phyloP scores from a whole-genome alignment of 352 stramenopile species.

The Globisporangium nagaii region DNA sequence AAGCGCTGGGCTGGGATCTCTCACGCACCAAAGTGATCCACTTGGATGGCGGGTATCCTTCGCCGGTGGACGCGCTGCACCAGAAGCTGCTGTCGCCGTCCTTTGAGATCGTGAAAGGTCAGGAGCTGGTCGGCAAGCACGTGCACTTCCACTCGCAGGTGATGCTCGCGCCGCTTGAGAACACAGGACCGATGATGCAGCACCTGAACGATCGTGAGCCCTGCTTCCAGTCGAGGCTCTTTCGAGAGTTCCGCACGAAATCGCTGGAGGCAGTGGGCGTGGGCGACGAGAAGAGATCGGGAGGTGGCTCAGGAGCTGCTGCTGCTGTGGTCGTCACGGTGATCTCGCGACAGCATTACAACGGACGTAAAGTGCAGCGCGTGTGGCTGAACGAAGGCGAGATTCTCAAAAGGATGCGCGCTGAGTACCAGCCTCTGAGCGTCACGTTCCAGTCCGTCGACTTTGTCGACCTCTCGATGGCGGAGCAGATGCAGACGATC shows the following conservation, averaged over 20 bases:
- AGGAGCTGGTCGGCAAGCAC: slow-evolving; percentile 21
- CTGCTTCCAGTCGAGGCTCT: slow-evolving; percentile 20
- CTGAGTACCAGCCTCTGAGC: slow-evolving; percentile 15
- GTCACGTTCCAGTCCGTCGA: slow-evolving; percentile 25
- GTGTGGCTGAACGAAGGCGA: slow-evolving; percentile 25
- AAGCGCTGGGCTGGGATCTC: slow-evolving; percentile 21
- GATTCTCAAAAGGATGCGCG: slow-evolving; percentile 15
- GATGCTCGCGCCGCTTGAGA: slow-evolving; percentile 31
- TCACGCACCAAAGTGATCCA: slow-evolving; percentile 32
- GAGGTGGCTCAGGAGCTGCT: not conserved
- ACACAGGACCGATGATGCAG: slow-evolving; percentile 32
- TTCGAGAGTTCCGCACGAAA: slow-evolving; percentile 19
- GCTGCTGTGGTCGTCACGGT: slow-evolving; percentile 17
- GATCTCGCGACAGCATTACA: slow-evolving; percentile 16
- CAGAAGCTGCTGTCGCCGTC: slow-evolving; percentile 27
- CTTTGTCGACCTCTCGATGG: slow-evolving; percentile 20
- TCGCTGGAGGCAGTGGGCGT: slow-evolving; percentile 10
- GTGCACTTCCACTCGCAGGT: slow-evolving; percentile 29
- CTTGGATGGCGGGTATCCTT: slow-evolving; percentile 38
- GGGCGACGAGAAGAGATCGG: slow-evolving; percentile 2
- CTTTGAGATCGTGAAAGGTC: slow-evolving; percentile 20
- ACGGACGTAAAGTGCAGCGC: slow-evolving; percentile 16
- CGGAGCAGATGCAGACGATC: slow-evolving; percentile 25
- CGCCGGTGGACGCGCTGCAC: slow-evolving; percentile 37
- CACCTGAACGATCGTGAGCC: slow-evolving; percentile 46